Conservation (phyloP, 768 basidiomycete genomes). For the Panaeolus papilionaceus region DNA sequence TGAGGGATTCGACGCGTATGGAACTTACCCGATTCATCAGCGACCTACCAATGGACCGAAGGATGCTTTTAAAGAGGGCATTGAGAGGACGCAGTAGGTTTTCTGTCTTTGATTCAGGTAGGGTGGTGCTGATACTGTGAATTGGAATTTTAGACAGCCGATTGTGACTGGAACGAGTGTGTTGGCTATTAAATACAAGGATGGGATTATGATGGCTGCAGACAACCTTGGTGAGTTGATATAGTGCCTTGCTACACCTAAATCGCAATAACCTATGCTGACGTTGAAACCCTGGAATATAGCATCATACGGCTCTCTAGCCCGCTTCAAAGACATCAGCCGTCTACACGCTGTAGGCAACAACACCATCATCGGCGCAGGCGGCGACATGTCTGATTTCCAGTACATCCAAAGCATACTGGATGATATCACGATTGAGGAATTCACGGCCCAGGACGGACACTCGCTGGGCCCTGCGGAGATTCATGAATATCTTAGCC, state of each 20-base stretch:
- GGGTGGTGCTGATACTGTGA: constrained; percentile 1
- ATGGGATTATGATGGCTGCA: constrained; percentile 97
- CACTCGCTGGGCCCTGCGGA: constrained; percentile 86
- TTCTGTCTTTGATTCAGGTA: background rate
- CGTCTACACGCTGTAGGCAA: constrained; percentile 86
- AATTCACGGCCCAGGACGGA: constrained; percentile 83
- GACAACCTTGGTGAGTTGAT: constrained; percentile 86
- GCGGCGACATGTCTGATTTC: constrained; percentile 98
- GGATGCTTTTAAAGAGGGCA: constrained; percentile 66
- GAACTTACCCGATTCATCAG: constrained; percentile 77
- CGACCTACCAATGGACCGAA: constrained; percentile 54
- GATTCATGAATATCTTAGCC: constrained; percentile 91
- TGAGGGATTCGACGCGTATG: constrained; percentile 77
- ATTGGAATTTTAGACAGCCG: constrained; percentile 65
- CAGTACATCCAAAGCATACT: constrained; percentile 88
- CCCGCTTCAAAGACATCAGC: constrained; percentile 93
- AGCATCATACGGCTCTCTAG: constrained; percentile 98
- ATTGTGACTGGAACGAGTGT: constrained; percentile 98
- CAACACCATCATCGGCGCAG: constrained; percentile 88
- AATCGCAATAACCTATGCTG: background rate
- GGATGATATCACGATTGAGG: constrained; percentile 78
- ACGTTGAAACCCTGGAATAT: background rate
- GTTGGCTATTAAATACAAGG: constrained; percentile 92
- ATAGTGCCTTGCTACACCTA: background rate
- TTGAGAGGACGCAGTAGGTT: constrained; percentile 83